A percentile compares a stretch with the other conserved stretches of the same genome.
Conservation (phyloP, 257 asterid genomes). For the Knoxia roxburghii region DNA sequence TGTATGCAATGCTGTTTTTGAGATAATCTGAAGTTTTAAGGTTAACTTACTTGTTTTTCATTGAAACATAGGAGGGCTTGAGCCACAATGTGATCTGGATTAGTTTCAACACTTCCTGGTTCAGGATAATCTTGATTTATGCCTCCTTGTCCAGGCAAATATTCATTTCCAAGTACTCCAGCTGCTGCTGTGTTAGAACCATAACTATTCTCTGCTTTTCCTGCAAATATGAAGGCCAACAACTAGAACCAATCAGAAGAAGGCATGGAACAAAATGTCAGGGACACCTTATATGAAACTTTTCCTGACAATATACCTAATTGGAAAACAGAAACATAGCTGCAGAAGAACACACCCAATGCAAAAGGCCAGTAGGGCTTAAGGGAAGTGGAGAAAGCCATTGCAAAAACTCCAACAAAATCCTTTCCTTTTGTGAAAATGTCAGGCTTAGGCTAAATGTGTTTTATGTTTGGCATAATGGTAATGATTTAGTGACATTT, state of each 20-base stretch:
- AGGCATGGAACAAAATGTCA: no score
- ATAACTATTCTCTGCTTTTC: constrained; percentile 30
- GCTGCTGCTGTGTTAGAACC: constrained; percentile 55
- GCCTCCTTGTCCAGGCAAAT: constrained; percentile 46
- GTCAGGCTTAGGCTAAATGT: no score
- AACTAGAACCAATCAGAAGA: no score
- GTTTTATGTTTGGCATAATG: no score
- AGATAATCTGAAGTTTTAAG: not conserved
- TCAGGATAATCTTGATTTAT: constrained; percentile 13
- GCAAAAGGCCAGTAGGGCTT: constrained; percentile 22
- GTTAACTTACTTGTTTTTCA: constrained; percentile 44
- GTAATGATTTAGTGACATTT: not conserved
- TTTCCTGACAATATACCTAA: no score
- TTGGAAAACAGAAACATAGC: constrained; percentile 20
- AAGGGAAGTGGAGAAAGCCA: constrained; percentile 33
- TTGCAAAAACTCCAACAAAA: constrained; percentile 24
- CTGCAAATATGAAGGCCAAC: constrained; percentile 30
- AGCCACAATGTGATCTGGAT: constrained; percentile 33
- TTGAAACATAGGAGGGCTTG: constrained; percentile 63
- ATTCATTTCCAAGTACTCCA: constrained; percentile 45
- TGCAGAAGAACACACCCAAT: constrained; percentile 22
- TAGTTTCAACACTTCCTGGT: constrained; percentile 14
- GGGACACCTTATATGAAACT: no score
- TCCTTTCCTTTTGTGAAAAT: no score
- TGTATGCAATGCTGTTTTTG: no score